These are phyloP conservation scores for Scheffersomyces titani DNA, from an alignment of 1,139 yeast species.

Conservation along the genomic window DNA sequence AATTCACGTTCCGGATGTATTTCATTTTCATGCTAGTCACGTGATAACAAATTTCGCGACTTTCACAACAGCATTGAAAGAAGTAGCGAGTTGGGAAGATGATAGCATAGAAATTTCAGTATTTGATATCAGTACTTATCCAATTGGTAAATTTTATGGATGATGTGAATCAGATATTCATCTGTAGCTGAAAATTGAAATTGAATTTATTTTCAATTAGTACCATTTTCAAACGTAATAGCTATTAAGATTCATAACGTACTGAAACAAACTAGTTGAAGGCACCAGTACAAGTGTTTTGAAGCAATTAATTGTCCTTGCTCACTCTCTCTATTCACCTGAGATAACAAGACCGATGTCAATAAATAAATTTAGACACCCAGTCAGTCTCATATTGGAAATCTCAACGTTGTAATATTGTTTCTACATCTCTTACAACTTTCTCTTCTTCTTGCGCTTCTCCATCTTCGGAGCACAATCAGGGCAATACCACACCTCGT, in stretches of 20 bases:
- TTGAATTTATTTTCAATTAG: too few species aligned
- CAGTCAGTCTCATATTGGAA: not conserved
- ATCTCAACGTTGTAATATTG: not conserved
- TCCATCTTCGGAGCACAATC: slow-evolving; percentile 57
- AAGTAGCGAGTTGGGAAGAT: not conserved
- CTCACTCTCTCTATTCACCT: not conserved
- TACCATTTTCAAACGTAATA: not conserved
- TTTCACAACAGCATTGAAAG: not conserved
- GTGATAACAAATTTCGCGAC: not conserved
- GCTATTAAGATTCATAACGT: not conserved
- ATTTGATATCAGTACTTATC: too few species aligned
- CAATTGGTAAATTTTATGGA: too few species aligned
- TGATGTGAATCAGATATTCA: too few species aligned
- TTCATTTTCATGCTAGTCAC: not conserved
- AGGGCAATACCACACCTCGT: slow-evolving; percentile 72
- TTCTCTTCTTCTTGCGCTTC: slow-evolving; percentile 47
- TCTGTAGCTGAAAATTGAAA: too few species aligned
- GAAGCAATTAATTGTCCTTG: not conserved
- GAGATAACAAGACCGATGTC: not conserved
- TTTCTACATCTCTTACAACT: slow-evolving; percentile 13
- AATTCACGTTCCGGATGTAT: not conserved
- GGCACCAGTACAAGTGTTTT: too few species aligned
- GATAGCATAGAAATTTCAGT: too few species aligned
- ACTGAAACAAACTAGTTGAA: too few species aligned
- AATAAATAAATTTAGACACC: not conserved